Base-by-base conservation (phyloP, 2,329 filamentous ascomycete species). In the Exophiala sp. region DNA sequence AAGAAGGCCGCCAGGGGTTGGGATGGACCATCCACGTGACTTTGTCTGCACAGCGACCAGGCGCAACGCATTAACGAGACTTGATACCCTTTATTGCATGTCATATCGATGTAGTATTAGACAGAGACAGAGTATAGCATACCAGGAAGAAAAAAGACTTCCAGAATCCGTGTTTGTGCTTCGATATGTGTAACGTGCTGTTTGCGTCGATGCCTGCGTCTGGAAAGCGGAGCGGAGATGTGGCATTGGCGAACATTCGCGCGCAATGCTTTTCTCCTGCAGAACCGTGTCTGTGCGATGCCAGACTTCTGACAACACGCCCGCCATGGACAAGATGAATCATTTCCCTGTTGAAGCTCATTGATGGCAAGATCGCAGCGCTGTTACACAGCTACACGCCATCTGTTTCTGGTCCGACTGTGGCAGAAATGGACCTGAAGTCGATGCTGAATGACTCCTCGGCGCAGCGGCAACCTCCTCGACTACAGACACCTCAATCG, bases 401-500 rank as follows among this genome's bases (percentile, higher is more conserved):
- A 60, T 51, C 54, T 52, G 34, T 45, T 49, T 57, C 47, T 49
- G 45, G 47, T 52, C 49, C 53, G 38, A 55, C 52, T 50, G 52
- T 46, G 42, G 52, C 55, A 55, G 47, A 49, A 49, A 64, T 64
- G 62, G 62, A 64, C 45, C 60, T 64, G 47, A 62, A 60, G 57
- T 62, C 61, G 44, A 63, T 64, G 59, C 62, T 64, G 6, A 63
- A 64, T 52, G 62, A 63, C 39, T 58, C 60, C n/a, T 48, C 57
- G 10, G 33, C 50, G 16, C 57, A 55, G 38, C 52, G 51, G 48
- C 58, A 55, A 35, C 57, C 62, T 43, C 62, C 62, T 33, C 62
- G 58, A 50, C 52, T 57, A 24, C 60, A 63, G 39, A 63, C 61
- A 21, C 47, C 58, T 41, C 56, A 58, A 20, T 49, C 61, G 10